Conservation (phyloP, 2,329 filamentous ascomycete species). For the Colletotrichum plurivorum region DNA sequence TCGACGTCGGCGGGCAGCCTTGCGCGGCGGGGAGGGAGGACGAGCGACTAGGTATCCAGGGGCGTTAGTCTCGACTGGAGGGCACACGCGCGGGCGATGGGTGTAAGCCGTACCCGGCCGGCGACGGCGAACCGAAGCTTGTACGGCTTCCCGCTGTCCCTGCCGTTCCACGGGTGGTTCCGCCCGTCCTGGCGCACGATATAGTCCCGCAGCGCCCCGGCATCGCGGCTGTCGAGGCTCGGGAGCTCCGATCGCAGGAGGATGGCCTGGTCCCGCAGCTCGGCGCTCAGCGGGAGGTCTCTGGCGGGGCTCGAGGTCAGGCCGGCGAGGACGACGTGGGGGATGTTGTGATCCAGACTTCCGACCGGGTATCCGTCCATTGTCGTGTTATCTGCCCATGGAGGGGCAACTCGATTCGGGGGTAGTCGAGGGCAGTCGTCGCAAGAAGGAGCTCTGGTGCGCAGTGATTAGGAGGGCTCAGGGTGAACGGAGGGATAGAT, state of each 20-base stretch:
- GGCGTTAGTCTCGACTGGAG: slow-evolving; percentile 46
- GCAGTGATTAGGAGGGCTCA: slow-evolving; percentile 5
- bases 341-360: slow-evolving; percentile 90
- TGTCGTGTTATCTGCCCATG: slow-evolving; percentile 47
- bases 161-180: slow-evolving; percentile 75
- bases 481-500: background rate
- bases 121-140: slow-evolving; percentile 80
- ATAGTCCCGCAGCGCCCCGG: slow-evolving; percentile 74
- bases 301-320: slow-evolving; percentile 63
- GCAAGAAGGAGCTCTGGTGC: slow-evolving; percentile 17
- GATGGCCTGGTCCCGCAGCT: slow-evolving; percentile 70
- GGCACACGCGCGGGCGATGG: slow-evolving; percentile 32
- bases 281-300: slow-evolving; percentile 60
- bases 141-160: slow-evolving; percentile 65
- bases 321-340: slow-evolving; percentile 86
- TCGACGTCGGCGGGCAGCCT: slow-evolving; percentile 67
- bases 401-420: slow-evolving; percentile 33
- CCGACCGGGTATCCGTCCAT: slow-evolving; percentile 87
- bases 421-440: background rate
- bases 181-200: slow-evolving; percentile 77
- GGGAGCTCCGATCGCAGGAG: slow-evolving; percentile 80
- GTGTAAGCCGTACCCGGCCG: slow-evolving; percentile 78
- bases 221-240: slow-evolving; percentile 74
- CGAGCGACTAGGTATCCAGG: slow-evolving; percentile 59
- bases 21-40: slow-evolving; percentile 71